These are phyloP conservation scores for Didymella glomerata DNA, from an alignment of 2,329 filamentous ascomycete genomes.

Conservation along the genomic window DNA sequence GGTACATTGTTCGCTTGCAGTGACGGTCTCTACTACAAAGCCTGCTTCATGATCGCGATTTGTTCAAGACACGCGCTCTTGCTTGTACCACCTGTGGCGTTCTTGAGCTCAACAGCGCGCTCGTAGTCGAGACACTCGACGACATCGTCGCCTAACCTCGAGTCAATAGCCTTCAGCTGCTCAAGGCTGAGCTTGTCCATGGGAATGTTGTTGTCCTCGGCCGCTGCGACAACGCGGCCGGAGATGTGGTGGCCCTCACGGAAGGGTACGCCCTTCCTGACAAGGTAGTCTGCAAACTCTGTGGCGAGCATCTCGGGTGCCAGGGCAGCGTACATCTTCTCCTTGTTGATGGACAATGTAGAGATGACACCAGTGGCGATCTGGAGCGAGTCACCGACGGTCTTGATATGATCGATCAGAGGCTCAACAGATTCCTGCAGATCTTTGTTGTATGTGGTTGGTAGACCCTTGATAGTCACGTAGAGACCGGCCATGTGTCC, in stretches of 20 bases:
- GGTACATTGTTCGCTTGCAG: neutral
- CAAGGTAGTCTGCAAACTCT: constrained; percentile 71
- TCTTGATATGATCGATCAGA: constrained; percentile 86
- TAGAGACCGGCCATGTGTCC: constrained; percentile 84
- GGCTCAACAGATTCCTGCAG: constrained; percentile 87
- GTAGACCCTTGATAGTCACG: constrained; percentile 78
- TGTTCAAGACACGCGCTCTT: constrained; percentile 71
- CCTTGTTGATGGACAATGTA: constrained; percentile 73
- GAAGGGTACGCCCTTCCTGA: constrained; percentile 76
- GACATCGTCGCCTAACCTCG: constrained; percentile 76
- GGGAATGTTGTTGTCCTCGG: constrained; percentile 69
- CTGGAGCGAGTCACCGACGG: constrained; percentile 79
- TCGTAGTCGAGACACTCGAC: constrained; percentile 79
- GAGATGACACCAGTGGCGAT: constrained; percentile 83
- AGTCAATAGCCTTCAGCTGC: constrained; percentile 73
- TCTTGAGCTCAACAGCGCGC: constrained; percentile 79
- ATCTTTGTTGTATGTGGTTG: constrained; percentile 89
- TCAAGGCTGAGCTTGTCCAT: constrained; percentile 75
- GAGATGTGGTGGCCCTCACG: constrained; percentile 82
- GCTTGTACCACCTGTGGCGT: constrained; percentile 80
- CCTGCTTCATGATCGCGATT: constrained; percentile 62
- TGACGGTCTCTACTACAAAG: constrained; percentile 35
- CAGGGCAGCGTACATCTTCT: constrained; percentile 80
- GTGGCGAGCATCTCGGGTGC: constrained; percentile 85
- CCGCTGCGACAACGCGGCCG: constrained; percentile 74